These are phyloP conservation scores for Apiotrichum akiyoshidainum DNA, from an alignment of 1,284 basidiomycete genomes.

Conservation along the genomic window DNA sequence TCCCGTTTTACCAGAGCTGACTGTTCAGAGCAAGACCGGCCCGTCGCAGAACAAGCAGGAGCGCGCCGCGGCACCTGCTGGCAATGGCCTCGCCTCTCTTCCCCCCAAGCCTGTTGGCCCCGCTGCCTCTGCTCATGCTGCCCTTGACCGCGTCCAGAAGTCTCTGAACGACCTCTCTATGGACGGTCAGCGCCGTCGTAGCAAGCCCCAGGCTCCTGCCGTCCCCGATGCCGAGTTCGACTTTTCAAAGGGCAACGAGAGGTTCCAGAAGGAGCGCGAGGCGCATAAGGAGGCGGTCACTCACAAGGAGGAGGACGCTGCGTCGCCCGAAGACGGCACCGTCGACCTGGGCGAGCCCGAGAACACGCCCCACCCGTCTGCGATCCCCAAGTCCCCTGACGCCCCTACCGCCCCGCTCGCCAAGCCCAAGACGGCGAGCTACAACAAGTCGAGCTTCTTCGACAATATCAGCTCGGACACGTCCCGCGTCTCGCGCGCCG, in stretches of 20 bases:
- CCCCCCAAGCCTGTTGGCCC: conserved; percentile 29
- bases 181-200: conserved; percentile 19
- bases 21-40: conserved; percentile 12
- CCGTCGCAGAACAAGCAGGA: not conserved
- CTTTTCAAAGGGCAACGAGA: conserved; percentile 38
- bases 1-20: not conserved
- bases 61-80: not conserved
- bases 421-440: conserved; percentile 18
- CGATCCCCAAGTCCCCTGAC: conserved; percentile 13
- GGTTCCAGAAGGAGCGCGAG: conserved; percentile 39
- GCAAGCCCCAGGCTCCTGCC: conserved; percentile 26
- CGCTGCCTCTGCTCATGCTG: conserved; percentile 34
- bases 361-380: conserved; percentile 34
- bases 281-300: conserved; percentile 20
- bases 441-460: conserved; percentile 46
- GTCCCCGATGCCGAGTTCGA: conserved; percentile 48
- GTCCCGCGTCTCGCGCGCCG: conserved; percentile 34
- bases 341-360: conserved; percentile 26
- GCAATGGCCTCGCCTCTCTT: conserved; percentile 10
- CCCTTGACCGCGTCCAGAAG: conserved; percentile 42
- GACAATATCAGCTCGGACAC: conserved; percentile 37
- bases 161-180: conserved; percentile 37
- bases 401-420: conserved; percentile 2
- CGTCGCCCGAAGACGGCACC: conserved; percentile 7
- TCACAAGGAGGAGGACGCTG: conserved; percentile 2